Percentiles rank a stretch among this genome's conserved stretches.
Conservation (phyloP, 208 protist genomes). For the Kentomonas sorsogonicus region DNA sequence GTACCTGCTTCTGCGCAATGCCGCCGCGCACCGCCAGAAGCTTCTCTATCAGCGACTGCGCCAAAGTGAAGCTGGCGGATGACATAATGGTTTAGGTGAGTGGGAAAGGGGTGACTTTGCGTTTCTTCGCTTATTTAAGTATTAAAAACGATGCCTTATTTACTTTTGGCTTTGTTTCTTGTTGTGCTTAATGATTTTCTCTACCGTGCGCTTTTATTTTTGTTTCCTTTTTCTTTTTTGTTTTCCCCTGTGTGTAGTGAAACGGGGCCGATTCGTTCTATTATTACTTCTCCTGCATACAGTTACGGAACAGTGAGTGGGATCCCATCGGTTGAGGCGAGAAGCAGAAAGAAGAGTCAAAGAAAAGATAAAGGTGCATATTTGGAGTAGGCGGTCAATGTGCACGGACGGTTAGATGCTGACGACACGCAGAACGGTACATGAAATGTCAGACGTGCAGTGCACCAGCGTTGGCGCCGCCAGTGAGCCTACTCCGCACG, state of each 20-base stretch:
- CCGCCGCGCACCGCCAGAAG: conserved; percentile 56
- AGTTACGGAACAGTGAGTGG: too few species aligned
- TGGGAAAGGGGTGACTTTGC: not conserved
- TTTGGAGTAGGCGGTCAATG: too few species aligned
- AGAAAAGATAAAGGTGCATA: too few species aligned
- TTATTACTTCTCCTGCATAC: too few species aligned
- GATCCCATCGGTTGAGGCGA: too few species aligned
- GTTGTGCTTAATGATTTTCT: conserved; percentile 2
- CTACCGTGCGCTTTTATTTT: not conserved
- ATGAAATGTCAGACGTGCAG: too few species aligned
- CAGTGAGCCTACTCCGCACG: too few species aligned
- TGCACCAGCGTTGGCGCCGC: too few species aligned
- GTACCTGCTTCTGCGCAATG: conserved; percentile 55
- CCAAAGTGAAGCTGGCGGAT: conserved; percentile 18
- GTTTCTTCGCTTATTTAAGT: not conserved
- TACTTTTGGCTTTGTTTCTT: not conserved
- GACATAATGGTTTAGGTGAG: conserved; percentile 12
- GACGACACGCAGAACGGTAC: too few species aligned
- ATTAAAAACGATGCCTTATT: conserved; percentile 7
- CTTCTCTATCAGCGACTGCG: conserved; percentile 64
- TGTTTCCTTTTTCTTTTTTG: not conserved
- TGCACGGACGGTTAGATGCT: too few species aligned
- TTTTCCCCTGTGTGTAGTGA: not conserved
- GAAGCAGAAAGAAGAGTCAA: too few species aligned
- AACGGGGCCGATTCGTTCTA: not conserved